Base-by-base conservation (phyloP, 2,329 filamentous ascomycete species). In the Chrysoporthe deuterocubensis region DNA sequence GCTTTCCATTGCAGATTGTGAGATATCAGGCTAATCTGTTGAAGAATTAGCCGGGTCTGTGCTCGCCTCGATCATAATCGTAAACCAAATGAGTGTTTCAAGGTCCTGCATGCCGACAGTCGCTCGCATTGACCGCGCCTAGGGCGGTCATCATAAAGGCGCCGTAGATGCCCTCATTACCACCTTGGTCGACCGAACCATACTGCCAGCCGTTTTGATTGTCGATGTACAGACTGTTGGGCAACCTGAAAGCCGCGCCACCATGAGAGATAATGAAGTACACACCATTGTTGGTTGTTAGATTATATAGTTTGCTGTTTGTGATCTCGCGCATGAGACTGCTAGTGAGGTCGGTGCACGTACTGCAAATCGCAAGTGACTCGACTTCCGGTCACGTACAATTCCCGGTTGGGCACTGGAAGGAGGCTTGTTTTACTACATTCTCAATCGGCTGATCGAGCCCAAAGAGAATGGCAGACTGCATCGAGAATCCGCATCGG, bases 401-500 rank as follows among this genome's bases (percentile, higher is more conserved):
- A 37, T 67, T 62, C 3, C 57, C 65, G 1, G 61, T 67, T n/a
- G 61, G 61, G 34, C 65, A 64, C 26, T 37, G 56, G 61, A 62
- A 67, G 9, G 52, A 21, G 32, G 48, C 44, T 37, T 67, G 60
- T 16, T 56, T 37, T 6, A 62, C 18, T 1, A 67, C 48, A 37
- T 64, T 52, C 16, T 40, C 26, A 21, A 67, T 37, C 5, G 65
- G 54, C 26, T 62, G 58, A 26, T 61, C 58, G 21, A 67, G 50
- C 2, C 65, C 66, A 26, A 40, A 62, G n/a, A 65, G 66, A 18
- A 67, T 57, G 6, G 66, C 66, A 5, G 61, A 62, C 46, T 67
- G 66, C 54, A 68, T 65, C 14, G 61, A 68, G 46, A 65, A 44
- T 64, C 60, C n/a, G 59, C 48, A 40, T 67, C 56, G 1, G 56